Base-by-base conservation (phyloP, 2,329 filamentous ascomycete species). In the Dothistroma pini region DNA sequence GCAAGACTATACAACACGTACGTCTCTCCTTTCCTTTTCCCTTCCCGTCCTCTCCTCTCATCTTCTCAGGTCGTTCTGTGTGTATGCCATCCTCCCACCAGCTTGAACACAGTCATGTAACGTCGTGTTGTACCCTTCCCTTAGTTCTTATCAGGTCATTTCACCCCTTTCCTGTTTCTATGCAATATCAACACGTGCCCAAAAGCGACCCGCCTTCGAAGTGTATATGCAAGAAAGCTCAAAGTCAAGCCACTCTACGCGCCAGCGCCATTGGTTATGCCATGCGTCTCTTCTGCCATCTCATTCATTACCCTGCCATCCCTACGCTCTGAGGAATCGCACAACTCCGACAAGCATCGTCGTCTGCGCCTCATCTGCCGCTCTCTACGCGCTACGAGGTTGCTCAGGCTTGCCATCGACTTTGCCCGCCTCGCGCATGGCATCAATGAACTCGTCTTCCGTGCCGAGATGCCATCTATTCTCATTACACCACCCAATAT, bases 401-500 rank as follows among this genome's bases (percentile, higher is more conserved):
- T n/a, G 22, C 21, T 52, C 49, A 32, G 14, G 16, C 11, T 56
- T 66, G 4, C 54, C 63, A 58, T 72, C 71, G 29, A 72, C 68
- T 58, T 76, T 76, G 6, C 75, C 75, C 10, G 74, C 75, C 55
- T 74, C 74, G 25, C 75, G 60, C 19, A 77, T 71, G 32, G 67
- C 70, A 9, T 62, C 62, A 55, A 77, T 74, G 60, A 79, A 78
- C 12, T 73, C 74, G 49, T 79, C 77, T 58, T 76, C 78, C n/a
- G 54, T 64, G 0, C 72, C 74, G 2, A 76, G 54, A 14, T 70
- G 71, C 71, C 73, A 74, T 9, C 58, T 56, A 22, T 64, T 62
- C 48, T 69, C 67, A 32, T 69, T 70, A 71, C 68, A 61, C 78
- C 79, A 80, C 14, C 78, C 76, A 9, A 82, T 66, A 29, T 77